Evolutionary conservation across 495 filamentous ascomycete species (phyloP).

Genomic region (Talaromyces stipitatus): DNA sequence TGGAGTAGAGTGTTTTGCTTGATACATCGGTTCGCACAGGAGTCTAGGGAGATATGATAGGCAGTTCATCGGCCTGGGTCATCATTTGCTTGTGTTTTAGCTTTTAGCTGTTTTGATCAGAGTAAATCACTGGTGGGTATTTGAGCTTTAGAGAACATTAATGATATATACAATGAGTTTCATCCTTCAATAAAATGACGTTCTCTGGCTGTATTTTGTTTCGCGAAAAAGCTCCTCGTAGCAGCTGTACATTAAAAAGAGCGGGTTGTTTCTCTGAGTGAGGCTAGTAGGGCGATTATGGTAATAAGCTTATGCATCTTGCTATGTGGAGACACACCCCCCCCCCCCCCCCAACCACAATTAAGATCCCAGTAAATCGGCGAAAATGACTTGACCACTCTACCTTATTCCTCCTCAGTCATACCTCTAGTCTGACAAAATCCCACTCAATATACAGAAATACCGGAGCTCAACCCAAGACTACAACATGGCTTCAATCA

Average conservation of each 20-base stretch:
- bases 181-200: neutral
- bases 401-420: neutral
- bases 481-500: conserved; percentile 35
- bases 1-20: conserved; percentile 60
- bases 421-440: neutral
- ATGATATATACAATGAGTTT: conserved; percentile 5
- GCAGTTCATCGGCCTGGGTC: neutral
- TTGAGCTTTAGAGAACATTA: neutral
- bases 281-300: too few relatives aligned
- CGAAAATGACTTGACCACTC: neutral
- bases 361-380: neutral
- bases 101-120: neutral
- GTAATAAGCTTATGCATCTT: neutral
- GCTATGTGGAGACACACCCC: neutral
- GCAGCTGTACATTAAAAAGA: too few relatives aligned
- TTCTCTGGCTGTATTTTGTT: too few relatives aligned
- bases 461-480: too few relatives aligned
- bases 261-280: too few relatives aligned
- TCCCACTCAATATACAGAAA: neutral
- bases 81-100: conserved; percentile 1
- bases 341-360: neutral
- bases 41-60: conserved; percentile 1
- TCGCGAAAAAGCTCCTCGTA: too few relatives aligned
- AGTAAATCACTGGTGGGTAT: neutral
- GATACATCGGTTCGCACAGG: neutral